A percentile compares a stretch with the other conserved stretches of the same genome.
Evolutionary conservation across 2,329 filamentous ascomycete species (phyloP).

Genomic region (Monosporascus sp.): DNA sequence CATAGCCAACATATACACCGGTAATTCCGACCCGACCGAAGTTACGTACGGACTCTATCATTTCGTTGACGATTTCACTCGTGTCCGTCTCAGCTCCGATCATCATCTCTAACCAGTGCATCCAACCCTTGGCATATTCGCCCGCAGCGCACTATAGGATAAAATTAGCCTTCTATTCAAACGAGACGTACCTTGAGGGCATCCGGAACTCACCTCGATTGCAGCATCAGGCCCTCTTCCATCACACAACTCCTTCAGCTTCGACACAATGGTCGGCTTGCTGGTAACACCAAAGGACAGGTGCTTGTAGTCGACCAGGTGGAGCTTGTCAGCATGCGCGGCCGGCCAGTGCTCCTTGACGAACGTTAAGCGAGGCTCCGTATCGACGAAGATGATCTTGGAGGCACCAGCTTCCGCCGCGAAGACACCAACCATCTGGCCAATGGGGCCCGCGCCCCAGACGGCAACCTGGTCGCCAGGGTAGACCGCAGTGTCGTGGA

Average conservation of each 20-base stretch:
- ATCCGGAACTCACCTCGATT: constrained; percentile 28
- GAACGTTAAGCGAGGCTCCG: constrained; percentile 63
- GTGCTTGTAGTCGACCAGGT: constrained; percentile 62
- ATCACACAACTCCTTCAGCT: constrained; percentile 67
- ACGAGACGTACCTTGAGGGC: background rate
- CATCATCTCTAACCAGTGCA: constrained; percentile 52
- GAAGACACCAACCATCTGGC: constrained; percentile 77
- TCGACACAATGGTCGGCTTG: constrained; percentile 60
- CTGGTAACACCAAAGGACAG: constrained; percentile 52
- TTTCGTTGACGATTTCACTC: constrained; percentile 74
- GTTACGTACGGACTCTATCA: constrained; percentile 67
- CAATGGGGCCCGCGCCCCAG: constrained; percentile 81
- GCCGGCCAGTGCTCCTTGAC: constrained; percentile 56
- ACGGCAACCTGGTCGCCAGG: constrained; percentile 72
- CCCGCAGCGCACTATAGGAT: constrained; percentile 54
- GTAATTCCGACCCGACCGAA: constrained; percentile 74
- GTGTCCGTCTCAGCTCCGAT: constrained; percentile 77
- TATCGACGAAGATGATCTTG: constrained; percentile 75
- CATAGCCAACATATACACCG: constrained; percentile 59
- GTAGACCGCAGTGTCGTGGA: constrained; percentile 79
- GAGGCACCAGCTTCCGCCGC: constrained; percentile 67
- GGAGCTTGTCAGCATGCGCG: constrained; percentile 46
- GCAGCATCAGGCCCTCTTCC: constrained; percentile 69
- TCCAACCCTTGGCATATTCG: constrained; percentile 57
- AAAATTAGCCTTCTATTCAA: constrained; percentile 29